Percentiles rank a stretch among this genome's conserved stretches.
These are phyloP conservation scores for Acer negundo DNA, from an alignment of 345 rosid species.

Conservation along the genomic window DNA sequence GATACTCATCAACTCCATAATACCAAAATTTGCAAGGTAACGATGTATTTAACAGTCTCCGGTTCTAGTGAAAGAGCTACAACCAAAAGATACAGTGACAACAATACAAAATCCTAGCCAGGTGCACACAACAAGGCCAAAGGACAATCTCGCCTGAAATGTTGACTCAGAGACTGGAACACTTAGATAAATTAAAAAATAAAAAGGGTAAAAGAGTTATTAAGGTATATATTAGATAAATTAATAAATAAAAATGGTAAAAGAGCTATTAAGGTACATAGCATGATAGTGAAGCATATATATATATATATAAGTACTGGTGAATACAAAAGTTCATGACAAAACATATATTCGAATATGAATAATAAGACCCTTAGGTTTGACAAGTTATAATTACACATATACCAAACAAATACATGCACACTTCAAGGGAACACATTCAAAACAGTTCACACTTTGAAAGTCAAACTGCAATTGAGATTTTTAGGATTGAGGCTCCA, in stretches of 20 bases:
- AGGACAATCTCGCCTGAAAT: neutral
- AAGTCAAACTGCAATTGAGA: neutral
- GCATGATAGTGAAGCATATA: neutral
- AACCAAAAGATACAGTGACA: neutral
- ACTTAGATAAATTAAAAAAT: neutral
- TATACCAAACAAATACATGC: neutral
- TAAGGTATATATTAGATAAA: neutral
- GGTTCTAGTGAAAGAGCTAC: neutral
- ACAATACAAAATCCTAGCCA: neutral
- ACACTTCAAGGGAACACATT: neutral
- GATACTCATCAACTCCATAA: neutral
- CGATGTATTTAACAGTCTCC: neutral
- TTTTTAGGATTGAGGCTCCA: neutral
- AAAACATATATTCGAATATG: neutral
- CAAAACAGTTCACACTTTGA: neutral
- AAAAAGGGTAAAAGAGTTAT: neutral
- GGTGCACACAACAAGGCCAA: neutral
- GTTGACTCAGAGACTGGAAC: neutral
- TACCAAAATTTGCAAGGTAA: constrained; percentile 10
- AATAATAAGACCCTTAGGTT: neutral
- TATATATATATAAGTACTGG: neutral
- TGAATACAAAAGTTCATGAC: neutral
- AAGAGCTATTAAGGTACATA: neutral
- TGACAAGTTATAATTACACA: neutral
- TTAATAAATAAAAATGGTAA: constrained; percentile 2